A percentile compares a stretch with the other conserved stretches of the same genome.
These are phyloP conservation scores for Boletus pseudo-olivaceus DNA, from an alignment of 768 basidiomycete genomes.

Conservation along the genomic window DNA sequence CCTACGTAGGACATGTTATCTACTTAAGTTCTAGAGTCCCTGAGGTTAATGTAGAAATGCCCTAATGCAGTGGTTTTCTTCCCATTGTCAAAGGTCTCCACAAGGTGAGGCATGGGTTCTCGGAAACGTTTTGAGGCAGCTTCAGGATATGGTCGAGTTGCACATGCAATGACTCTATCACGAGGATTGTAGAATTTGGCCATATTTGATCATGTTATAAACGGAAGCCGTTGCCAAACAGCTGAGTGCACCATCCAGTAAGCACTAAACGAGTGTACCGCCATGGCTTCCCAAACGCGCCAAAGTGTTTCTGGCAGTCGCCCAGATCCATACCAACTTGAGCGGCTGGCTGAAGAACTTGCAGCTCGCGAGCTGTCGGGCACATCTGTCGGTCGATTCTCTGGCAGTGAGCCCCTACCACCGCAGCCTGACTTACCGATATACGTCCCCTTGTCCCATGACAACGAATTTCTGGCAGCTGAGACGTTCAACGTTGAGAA, in stretches of 20 bases:
- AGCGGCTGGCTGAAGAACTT: conserved; percentile 72
- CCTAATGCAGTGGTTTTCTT: no score
- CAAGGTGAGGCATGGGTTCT: no score
- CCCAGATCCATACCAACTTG: conserved; percentile 61
- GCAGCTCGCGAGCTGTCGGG: conserved; percentile 46
- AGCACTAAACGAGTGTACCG: neutral
- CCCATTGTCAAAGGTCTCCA: no score
- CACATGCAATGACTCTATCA: no score
- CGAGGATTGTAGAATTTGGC: neutral
- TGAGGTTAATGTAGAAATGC: neutral
- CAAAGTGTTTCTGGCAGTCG: conserved; percentile 11
- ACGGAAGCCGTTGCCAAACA: conserved; percentile 25
- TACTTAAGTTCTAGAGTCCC: neutral
- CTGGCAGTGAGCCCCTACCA: conserved; percentile 7
- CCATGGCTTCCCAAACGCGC: conserved; percentile 19
- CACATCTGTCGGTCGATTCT: conserved; percentile 5
- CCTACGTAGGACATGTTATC: neutral
- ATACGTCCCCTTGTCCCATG: conserved; percentile 73
- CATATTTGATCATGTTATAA: conserved; percentile 25
- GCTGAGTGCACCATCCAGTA: neutral
- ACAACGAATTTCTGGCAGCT: conserved; percentile 67
- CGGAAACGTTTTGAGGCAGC: no score
- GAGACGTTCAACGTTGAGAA: conserved; percentile 75
- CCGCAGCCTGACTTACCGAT: conserved; percentile 51
- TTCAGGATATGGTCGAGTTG: no score